Conservation (phyloP, 2,329 filamentous ascomycete genomes). For the Hypoxylon sp. region DNA sequence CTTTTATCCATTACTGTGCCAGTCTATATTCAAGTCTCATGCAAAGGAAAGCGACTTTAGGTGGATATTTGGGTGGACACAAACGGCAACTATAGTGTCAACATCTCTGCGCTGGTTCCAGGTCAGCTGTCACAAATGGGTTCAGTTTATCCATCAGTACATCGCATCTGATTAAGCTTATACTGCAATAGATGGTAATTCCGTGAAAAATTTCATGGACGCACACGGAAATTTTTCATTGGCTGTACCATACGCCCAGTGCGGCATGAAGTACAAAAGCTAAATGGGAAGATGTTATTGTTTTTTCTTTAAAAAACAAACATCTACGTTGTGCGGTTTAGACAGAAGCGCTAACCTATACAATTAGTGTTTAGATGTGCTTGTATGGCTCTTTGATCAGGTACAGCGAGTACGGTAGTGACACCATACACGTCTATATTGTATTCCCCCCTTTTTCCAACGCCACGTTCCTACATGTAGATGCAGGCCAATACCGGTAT, state of each 20-base stretch:
- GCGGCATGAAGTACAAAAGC: neutral
- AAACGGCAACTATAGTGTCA: neutral
- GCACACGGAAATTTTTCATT: neutral
- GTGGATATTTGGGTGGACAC: neutral
- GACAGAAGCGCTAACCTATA: neutral
- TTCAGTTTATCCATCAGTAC: neutral
- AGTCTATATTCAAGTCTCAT: neutral
- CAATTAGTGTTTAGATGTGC: neutral
- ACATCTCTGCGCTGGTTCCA: neutral
- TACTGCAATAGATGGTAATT: neutral
- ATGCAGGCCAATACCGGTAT: conserved; percentile 2
- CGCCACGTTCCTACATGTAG: neutral
- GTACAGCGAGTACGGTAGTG: neutral
- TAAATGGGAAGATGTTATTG: neutral
- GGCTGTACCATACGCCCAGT: neutral
- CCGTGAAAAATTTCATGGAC: neutral
- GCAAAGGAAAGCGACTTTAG: neutral
- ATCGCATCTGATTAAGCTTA: conserved; percentile 1
- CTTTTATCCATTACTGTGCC: neutral
- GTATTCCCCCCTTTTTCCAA: conserved; percentile 2
- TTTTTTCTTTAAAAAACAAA: neutral
- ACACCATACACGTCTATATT: conserved; percentile 11
- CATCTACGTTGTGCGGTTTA: neutral
- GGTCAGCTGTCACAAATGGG: neutral
- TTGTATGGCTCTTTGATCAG: neutral